Percentiles rank a stretch among this genome's conserved stretches.
These are phyloP conservation scores for Taphrina flavorubra DNA, from an alignment of 1,139 yeast species.

Conservation along the genomic window DNA sequence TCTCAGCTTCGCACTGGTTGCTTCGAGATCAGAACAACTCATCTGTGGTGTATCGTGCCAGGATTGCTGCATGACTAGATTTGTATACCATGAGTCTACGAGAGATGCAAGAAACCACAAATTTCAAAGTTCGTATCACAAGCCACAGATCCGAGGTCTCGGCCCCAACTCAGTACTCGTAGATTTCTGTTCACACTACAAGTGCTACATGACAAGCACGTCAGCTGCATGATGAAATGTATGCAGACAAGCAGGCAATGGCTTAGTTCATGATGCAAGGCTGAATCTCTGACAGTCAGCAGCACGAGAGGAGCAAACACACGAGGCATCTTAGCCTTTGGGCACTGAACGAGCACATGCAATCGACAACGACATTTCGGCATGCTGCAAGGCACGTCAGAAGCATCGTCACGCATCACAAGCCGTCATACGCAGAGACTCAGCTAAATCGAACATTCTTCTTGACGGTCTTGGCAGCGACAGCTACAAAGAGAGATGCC, in stretches of 20 bases:
- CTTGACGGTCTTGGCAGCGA: slow-evolving; percentile 65
- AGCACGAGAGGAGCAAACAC: too few species aligned
- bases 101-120: neutral
- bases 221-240: too few species aligned
- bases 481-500: slow-evolving; percentile 73
- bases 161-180: neutral
- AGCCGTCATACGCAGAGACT: slow-evolving; percentile 36
- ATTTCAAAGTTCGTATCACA: slow-evolving; percentile 7
- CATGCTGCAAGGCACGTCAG: slow-evolving; percentile 16
- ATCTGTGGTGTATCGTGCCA: too few species aligned
- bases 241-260: too few species aligned
- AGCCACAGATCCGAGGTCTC: slow-evolving; percentile 12
- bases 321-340: neutral
- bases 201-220: too few species aligned
- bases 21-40: too few species aligned
- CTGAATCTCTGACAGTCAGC: neutral
- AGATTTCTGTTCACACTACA: too few species aligned
- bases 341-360: neutral
- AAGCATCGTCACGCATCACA: slow-evolving; percentile 35
- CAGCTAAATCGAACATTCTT: slow-evolving; percentile 55
- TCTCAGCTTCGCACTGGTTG: too few species aligned
- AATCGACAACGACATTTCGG: slow-evolving; percentile 12
- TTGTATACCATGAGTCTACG: too few species aligned
- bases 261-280: neutral
- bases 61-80: too few species aligned